Base-by-base conservation (phyloP, 2,329 filamentous ascomycete species). In the Aaosphaeria arxii region DNA sequence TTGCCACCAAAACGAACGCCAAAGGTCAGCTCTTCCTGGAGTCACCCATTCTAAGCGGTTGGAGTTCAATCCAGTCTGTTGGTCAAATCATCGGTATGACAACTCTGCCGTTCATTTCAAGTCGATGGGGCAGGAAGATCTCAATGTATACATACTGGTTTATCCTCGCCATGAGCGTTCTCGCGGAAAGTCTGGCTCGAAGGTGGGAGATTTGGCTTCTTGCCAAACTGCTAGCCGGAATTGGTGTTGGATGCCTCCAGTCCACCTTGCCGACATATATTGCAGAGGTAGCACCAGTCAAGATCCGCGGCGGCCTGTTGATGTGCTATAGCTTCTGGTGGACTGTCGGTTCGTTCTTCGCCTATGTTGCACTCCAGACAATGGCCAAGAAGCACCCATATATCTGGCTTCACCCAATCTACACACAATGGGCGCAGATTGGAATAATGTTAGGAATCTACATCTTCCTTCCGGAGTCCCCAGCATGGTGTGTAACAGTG, bases 231-330 rank as follows among this genome's bases (percentile, higher is more conserved):
- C 44, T 57, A 17, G 43, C 50, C 6, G 74, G 74, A 9, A 69
- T 74, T 47, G 74, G 71, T 4, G 71, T 74, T 1, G 74, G 74
- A 3, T 71, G 71, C 53, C 55, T 76, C 2, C 72, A 75, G 46
- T 67, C 70, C 6, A 74, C 73, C 0, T 49, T 75, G 32, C 72
- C 72, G 0, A 62, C 71, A 0, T 76, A 75, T 47, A 63, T 77
- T 5, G 63, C 72, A 3, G 73, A 77, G 46, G 58, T 71, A 0
- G 69, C 74, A 0, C 74, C 74, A 1, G 69, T 70, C 0, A 67
- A 71, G 7, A 60, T 74, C 1, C 62, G 72, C n/a, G 74, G 74
- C 24, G 67, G 70, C 11, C 46, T 58, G 4, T 64, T 75, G 36
- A 74, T 74, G 43, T 49, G 43, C 36, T 49, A 49, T 40, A 49